Base-by-base conservation (phyloP, 2,329 filamentous ascomycete genomes). In the Orbilia javanica region DNA sequence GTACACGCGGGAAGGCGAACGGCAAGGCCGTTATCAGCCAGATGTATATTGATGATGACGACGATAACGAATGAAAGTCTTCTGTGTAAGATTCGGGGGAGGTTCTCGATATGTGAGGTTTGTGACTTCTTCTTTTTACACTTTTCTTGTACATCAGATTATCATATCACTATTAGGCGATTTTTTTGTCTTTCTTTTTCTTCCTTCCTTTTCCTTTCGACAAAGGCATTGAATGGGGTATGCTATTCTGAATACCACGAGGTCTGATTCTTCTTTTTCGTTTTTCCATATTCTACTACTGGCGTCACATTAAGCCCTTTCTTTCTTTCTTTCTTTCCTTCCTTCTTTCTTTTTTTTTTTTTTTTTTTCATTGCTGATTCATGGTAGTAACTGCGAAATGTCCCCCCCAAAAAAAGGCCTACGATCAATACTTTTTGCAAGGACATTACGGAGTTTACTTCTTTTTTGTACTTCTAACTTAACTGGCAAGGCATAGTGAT, bases 21-120 rank as follows among this genome's bases (percentile, higher is more conserved):
- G 74, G 63, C n/a, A 79, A 79, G 52, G 62, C 74, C 4, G 63
- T 79, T 50, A 73, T 79, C 44, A 73, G 63, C 53, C 74, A 79
- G 36, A 72, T 42, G 27, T 55, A 79, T 31, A 50, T 72, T 10
- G 72, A 73, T 13, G 71, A 76, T 39, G 63, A 68, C 18, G 69
- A 73, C 27, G 72, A 76, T 29, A 65, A 70, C 22, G 72, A 76
- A 29, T 65, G 48, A 68, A 20, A 7, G 18, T 13, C 39, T 29
- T 39, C 25, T 57, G n/a, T 70, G 72, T 76, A 76, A 57, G 64
- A 76, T 73, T 73, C 48, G 36, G 55, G 34, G 53, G 31, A 22
- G n/a, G 52, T 34, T 60, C 34, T 42, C 27, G n/a, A 31, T 25
- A 22, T 57, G 34, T 42, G 53, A 60, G 53, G 53, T 60, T 60